Percentiles rank a stretch among this genome's conserved stretches.
phyloP scores from a whole-genome alignment of 164 flowering plant genomes.

The Umbilicus rupestris region DNA sequence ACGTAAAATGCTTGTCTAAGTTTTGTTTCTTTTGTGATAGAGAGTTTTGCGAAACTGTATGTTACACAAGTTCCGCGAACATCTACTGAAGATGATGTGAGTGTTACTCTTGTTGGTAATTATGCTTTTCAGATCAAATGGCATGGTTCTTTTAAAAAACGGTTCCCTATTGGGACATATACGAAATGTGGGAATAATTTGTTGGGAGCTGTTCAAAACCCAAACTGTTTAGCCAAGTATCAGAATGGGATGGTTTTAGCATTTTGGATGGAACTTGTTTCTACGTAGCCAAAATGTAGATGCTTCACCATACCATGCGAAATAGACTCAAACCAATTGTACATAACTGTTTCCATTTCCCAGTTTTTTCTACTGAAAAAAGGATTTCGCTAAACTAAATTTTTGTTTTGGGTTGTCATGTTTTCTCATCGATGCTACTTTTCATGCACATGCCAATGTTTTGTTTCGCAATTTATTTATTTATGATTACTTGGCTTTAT shows the following conservation, averaged over 20 bases:
- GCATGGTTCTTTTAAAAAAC: neutral
- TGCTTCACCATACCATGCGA: no score
- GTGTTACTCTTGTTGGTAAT: slow-evolving; percentile 13
- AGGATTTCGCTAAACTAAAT: neutral
- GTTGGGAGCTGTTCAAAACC: no score
- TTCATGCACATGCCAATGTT: neutral
- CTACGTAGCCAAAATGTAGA: no score
- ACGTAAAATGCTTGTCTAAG: neutral
- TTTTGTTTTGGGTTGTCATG: neutral
- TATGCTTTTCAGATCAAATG: neutral
- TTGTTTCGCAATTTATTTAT: no score
- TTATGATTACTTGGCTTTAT: slow-evolving; percentile 1
- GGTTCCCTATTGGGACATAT: neutral
- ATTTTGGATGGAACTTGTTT: neutral
- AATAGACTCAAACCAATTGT: no score
- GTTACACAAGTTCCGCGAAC: slow-evolving; percentile 41
- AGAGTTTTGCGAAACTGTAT: slow-evolving; percentile 33
- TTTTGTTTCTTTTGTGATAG: neutral
- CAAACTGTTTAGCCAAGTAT: neutral
- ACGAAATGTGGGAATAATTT: no score
- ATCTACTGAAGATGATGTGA: slow-evolving; percentile 38
- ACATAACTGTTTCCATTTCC: no score
- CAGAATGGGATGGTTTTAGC: no score
- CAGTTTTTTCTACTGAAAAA: neutral
- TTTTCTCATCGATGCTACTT: neutral